Evolutionary conservation across 345 rosid genomes (phyloP).

Genomic region (Nephelium lappaceum): DNA sequence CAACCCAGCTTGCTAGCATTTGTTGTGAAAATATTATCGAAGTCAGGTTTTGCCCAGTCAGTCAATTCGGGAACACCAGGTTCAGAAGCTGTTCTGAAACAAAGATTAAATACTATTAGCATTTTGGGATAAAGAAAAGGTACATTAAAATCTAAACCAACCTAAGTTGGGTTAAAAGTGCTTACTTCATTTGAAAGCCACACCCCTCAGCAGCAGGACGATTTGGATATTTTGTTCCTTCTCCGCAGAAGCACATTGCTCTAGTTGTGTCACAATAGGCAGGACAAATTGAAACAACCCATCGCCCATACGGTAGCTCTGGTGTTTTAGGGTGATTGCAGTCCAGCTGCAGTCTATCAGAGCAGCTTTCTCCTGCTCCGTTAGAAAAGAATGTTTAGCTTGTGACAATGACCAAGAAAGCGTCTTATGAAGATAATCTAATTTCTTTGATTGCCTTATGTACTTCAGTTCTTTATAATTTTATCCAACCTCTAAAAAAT

Average conservation of each 20-base stretch:
- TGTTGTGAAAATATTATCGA: constrained; percentile 70
- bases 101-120: constrained; percentile 23
- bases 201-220: constrained; percentile 92
- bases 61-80: constrained; percentile 63
- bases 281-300: constrained; percentile 93
- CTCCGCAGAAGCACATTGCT: constrained; percentile 99
- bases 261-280: constrained; percentile 83
- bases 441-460: constrained; percentile 6
- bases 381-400: constrained; percentile 18
- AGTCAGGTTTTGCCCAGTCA: constrained; percentile 83
- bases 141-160: background rate
- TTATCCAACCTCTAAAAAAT: background rate
- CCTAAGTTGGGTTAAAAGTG: constrained; percentile 15
- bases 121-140: background rate
- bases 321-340: constrained; percentile 78
- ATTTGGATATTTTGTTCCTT: constrained; percentile 93
- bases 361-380: constrained; percentile 78
- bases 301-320: constrained; percentile 76
- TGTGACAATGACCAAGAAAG: constrained; percentile 3
- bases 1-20: constrained; percentile 85
- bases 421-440: background rate
- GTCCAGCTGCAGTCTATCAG: constrained; percentile 55
- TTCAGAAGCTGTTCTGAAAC: constrained; percentile 60
- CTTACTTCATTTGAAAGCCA: constrained; percentile 82
- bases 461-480: background rate